These are phyloP conservation scores for Allium sativum DNA, from an alignment of 106 monocot genomes.

Conservation along the genomic window DNA sequence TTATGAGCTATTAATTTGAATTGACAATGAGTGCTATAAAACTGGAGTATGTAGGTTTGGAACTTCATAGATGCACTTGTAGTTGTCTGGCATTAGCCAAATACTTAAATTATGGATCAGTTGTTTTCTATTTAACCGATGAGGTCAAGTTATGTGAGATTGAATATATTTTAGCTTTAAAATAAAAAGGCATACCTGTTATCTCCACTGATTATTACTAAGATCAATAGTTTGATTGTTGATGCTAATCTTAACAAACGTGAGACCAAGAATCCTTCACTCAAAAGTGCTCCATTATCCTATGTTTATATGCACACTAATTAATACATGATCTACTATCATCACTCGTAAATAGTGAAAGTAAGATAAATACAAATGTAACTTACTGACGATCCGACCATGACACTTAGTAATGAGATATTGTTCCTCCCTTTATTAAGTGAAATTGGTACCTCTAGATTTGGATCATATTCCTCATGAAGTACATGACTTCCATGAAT, in stretches of 20 bases:
- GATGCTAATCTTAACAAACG: constrained; percentile 28
- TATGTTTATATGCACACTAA: constrained; percentile 1
- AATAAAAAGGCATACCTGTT: constrained; percentile 38
- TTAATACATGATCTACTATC: neutral
- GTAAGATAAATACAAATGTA: neutral
- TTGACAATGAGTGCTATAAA: too few species aligned
- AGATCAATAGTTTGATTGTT: constrained; percentile 27
- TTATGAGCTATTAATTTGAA: too few species aligned
- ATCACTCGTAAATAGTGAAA: neutral
- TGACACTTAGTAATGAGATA: constrained; percentile 77
- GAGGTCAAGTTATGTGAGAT: too few species aligned
- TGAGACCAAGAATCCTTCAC: constrained; percentile 37
- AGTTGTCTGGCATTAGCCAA: too few species aligned
- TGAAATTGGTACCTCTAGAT: constrained; percentile 28
- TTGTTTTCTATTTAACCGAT: too few species aligned
- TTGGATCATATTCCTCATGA: neutral
- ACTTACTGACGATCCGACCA: constrained; percentile 85
- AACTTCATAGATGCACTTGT: too few species aligned
- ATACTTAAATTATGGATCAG: too few species aligned
- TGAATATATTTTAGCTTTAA: neutral
- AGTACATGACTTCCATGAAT: constrained; percentile 45
- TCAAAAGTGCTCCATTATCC: constrained; percentile 74
- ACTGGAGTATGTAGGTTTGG: too few species aligned
- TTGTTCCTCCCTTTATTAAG: constrained; percentile 41
- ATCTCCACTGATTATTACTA: constrained; percentile 40